Evolutionary conservation across 2,329 filamentous ascomycete genomes (phyloP).

Genomic region (Sporothrix pallida): DNA sequence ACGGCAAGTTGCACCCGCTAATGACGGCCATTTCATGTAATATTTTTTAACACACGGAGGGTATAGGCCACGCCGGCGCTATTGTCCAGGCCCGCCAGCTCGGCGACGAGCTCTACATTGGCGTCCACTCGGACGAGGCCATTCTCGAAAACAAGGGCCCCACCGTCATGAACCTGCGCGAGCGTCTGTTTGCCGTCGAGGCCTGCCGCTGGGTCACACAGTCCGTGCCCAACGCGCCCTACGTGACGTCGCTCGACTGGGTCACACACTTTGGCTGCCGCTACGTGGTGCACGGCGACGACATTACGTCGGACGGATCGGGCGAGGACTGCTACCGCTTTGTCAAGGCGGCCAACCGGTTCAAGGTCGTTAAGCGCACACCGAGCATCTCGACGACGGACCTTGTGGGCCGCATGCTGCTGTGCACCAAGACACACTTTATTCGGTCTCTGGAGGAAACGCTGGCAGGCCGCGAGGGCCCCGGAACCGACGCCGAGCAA

Average conservation of each 20-base stretch:
- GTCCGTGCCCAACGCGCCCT: constrained; percentile 84
- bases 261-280: constrained; percentile 94
- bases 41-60: background rate
- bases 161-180: constrained; percentile 91
- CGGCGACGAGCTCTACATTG: constrained; percentile 85
- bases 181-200: constrained; percentile 88
- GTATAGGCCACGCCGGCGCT: constrained; percentile 85
- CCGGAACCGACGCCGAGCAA: constrained; percentile 70
- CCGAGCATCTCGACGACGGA: constrained; percentile 97
- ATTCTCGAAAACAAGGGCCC: constrained; percentile 98
- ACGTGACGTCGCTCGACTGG: constrained; percentile 92
- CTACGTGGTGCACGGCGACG: constrained; percentile 62
- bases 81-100: constrained; percentile 95
- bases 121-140: constrained; percentile 92
- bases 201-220: constrained; percentile 94
- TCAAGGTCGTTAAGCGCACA: constrained; percentile 96
- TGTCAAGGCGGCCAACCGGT: constrained; percentile 90
- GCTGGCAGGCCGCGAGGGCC: constrained; percentile 74
- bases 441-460: constrained; percentile 77
- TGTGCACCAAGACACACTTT: constrained; percentile 94
- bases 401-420: constrained; percentile 94
- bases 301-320: constrained; percentile 71
- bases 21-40: background rate
- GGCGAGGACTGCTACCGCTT: constrained; percentile 98
- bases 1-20: constrained; percentile 63